Conservation (phyloP, 176 grass and related monocot species). For the Bolboschoenus planiculmis region DNA sequence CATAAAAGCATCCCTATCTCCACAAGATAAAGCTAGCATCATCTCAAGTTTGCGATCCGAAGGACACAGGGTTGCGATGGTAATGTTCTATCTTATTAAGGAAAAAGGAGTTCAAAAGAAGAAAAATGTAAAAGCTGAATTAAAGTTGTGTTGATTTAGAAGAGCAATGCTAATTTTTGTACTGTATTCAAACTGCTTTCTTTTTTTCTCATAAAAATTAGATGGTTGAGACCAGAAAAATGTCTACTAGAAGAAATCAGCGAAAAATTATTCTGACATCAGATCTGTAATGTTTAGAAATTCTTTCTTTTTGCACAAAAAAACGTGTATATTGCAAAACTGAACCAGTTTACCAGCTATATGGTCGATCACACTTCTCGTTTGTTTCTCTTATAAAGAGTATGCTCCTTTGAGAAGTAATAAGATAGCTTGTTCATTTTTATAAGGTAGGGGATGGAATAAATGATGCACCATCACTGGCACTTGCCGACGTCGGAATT, state of each 20-base stretch:
- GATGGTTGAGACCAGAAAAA: neutral
- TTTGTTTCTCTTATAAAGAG: neutral
- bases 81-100: slow-evolving; percentile 24
- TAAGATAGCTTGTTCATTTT: slow-evolving; percentile 8
- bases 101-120: neutral
- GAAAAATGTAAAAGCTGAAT: neutral
- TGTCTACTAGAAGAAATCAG: neutral
- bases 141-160: neutral
- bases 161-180: neutral
- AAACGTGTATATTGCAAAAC: neutral
- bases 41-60: slow-evolving; percentile 69
- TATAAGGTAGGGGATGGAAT: slow-evolving; percentile 85
- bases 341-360: neutral
- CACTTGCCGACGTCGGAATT: slow-evolving; percentile 86
- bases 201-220: neutral
- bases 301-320: neutral
- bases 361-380: neutral
- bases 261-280: neutral
- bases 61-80: slow-evolving; percentile 73
- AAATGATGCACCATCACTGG: slow-evolving; percentile 90
- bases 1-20: slow-evolving; percentile 55
- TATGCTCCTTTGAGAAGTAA: neutral
- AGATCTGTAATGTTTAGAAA: neutral
- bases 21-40: slow-evolving; percentile 72
- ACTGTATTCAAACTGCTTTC: neutral